Conservation (phyloP, 345 rosid species). For the Arabis hirsuta region DNA sequence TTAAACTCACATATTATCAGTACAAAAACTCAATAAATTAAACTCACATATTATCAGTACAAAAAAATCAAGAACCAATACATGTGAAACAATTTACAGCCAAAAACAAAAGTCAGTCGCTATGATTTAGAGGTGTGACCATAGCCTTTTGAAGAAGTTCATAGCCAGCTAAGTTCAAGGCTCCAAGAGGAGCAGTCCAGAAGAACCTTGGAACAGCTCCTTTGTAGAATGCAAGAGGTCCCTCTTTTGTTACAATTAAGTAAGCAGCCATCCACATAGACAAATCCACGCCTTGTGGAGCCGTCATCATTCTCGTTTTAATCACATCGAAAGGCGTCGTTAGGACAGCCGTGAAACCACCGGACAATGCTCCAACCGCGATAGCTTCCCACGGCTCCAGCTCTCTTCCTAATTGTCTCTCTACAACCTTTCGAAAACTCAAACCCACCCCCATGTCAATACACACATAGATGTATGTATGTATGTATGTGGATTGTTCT, state of each 20-base stretch:
- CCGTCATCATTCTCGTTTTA: slow-evolving; percentile 98
- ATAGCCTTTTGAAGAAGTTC: slow-evolving; percentile 81
- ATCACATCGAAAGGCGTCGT: slow-evolving; percentile 95
- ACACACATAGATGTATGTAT: too few relatives aligned
- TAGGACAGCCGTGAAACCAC: slow-evolving; percentile 83
- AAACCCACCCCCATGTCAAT: neutral
- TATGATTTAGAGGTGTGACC: slow-evolving; percentile 41
- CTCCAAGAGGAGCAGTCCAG: slow-evolving; percentile 97
- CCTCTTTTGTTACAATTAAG: slow-evolving; percentile 74
- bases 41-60: too few relatives aligned
- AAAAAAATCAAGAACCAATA: too few relatives aligned
- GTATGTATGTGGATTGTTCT: too few relatives aligned
- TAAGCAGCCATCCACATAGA: slow-evolving; percentile 78
- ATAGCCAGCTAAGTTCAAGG: slow-evolving; percentile 96
- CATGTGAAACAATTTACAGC: too few relatives aligned
- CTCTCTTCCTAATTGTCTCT: slow-evolving; percentile 68
- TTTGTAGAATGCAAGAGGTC: slow-evolving; percentile 82
- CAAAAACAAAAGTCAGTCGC: slow-evolving; percentile 3
- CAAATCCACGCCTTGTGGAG: slow-evolving; percentile 69
- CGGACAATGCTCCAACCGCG: slow-evolving; percentile 81
- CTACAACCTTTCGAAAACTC: slow-evolving; percentile 52
- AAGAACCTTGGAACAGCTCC: slow-evolving; percentile 93
- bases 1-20: too few relatives aligned
- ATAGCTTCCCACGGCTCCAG: slow-evolving; percentile 89
- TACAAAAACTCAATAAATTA: too few relatives aligned